Percentiles rank a stretch among this genome's conserved stretches.
These are phyloP conservation scores for Debaryomyces robertsiae DNA, from an alignment of 1,139 yeast genomes.

Conservation along the genomic window DNA sequence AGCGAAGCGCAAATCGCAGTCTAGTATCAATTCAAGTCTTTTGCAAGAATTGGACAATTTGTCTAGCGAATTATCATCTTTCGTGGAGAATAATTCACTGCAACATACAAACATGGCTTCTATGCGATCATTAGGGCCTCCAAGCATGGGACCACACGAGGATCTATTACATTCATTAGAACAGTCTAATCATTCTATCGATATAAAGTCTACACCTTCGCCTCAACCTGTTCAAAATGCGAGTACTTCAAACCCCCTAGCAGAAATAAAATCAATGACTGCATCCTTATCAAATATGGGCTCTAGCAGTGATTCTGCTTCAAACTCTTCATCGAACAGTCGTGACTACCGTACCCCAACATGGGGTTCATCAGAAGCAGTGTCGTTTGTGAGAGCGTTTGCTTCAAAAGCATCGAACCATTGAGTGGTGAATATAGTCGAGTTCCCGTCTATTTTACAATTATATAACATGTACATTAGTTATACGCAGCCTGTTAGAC, in stretches of 20 bases:
- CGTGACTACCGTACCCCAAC: neutral
- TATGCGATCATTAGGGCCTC: neutral
- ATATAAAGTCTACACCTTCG: constrained; percentile 4
- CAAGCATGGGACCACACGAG: neutral
- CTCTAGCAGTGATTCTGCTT: constrained; percentile 9
- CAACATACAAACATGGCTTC: neutral
- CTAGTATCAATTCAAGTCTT: constrained; percentile 33
- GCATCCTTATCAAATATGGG: constrained; percentile 11
- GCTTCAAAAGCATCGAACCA: too few species aligned
- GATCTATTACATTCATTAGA: constrained; percentile 4
- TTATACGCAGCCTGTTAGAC: constrained; percentile 4
- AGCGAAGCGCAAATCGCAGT: constrained; percentile 25
- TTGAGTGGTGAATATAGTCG: too few species aligned
- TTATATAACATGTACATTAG: constrained; percentile 7
- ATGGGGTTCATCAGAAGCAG: too few species aligned
- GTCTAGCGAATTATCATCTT: constrained; percentile 33
- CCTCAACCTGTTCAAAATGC: neutral
- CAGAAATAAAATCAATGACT: constrained; percentile 11
- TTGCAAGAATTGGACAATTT: constrained; percentile 34
- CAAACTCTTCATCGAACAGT: constrained; percentile 4
- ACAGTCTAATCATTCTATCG: constrained; percentile 4
- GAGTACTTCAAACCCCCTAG: constrained; percentile 2
- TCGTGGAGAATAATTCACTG: constrained; percentile 3
- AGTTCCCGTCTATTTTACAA: too few species aligned
- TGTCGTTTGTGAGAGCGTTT: too few species aligned